Percentiles rank a stretch among this genome's conserved stretches.
These are phyloP conservation scores for Spiraea crenata DNA, from an alignment of 331 rosid species.

Conservation along the genomic window DNA sequence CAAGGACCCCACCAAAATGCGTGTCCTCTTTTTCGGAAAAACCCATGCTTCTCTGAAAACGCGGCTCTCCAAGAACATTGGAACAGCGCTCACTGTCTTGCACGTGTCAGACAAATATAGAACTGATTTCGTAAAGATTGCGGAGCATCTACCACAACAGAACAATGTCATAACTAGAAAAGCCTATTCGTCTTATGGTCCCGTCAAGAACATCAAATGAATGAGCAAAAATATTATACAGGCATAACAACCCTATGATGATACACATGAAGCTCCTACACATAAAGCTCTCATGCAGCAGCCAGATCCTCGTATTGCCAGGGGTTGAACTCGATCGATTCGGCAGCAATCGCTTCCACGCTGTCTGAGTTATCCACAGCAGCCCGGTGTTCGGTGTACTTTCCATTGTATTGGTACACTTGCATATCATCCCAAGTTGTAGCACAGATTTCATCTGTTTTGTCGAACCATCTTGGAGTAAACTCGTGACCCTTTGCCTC, in stretches of 20 bases:
- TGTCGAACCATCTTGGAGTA: constrained; percentile 69
- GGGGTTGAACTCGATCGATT: constrained; percentile 63
- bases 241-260: background rate
- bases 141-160: background rate
- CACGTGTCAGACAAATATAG: background rate
- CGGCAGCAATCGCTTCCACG: constrained; percentile 32
- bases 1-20: background rate
- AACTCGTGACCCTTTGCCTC: constrained; percentile 54
- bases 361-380: constrained; percentile 45
- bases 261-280: too few species aligned
- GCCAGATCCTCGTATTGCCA: constrained; percentile 64
- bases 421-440: constrained; percentile 86
- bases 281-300: constrained; percentile 34
- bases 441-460: constrained; percentile 55
- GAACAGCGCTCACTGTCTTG: background rate
- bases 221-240: constrained; percentile 15
- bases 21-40: background rate
- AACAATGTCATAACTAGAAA: constrained; percentile 16
- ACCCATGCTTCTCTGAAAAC: constrained; percentile 13
- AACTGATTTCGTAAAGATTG: constrained; percentile 8
- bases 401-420: constrained; percentile 62
- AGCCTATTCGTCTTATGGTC: constrained; percentile 2
- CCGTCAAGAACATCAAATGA: constrained; percentile 17
- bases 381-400: constrained; percentile 54
- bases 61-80: constrained; percentile 11